Conservation (phyloP, 305 asterid genomes). For the Solanum hybrid region DNA sequence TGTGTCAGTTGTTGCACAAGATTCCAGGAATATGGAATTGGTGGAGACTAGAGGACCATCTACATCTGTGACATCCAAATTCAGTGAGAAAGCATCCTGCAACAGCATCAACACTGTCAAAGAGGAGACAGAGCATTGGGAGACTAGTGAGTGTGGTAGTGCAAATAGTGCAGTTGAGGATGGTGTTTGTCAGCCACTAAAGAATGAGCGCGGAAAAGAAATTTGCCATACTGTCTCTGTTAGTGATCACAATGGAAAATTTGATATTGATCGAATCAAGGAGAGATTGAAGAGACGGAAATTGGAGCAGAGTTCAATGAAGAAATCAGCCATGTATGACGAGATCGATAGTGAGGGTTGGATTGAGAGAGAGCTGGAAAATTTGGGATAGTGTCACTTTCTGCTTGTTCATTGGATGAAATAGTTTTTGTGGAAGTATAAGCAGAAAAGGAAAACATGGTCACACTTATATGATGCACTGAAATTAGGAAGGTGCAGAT, state of each 20-base stretch:
- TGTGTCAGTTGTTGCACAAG: constrained; percentile 6
- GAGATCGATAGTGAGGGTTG: constrained; percentile 36
- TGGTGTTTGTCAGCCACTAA: constrained; percentile 22
- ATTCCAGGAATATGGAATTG: background rate
- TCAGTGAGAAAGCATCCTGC: background rate
- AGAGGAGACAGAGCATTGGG: constrained; percentile 17
- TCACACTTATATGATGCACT: background rate
- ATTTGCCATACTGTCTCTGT: constrained; percentile 15
- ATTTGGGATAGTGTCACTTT: constrained; percentile 22
- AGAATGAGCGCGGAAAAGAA: constrained; percentile 5
- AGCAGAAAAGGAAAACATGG: background rate
- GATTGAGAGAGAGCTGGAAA: constrained; percentile 56
- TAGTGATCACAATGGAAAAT: constrained; percentile 12
- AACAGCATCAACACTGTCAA: background rate
- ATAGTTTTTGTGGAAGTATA: constrained; percentile 4
- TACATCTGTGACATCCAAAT: background rate
- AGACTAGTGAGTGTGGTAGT: constrained; percentile 28
- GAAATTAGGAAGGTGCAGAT: background rate
- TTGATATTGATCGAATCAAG: constrained; percentile 31
- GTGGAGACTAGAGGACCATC: background rate
- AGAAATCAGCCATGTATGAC: constrained; percentile 10
- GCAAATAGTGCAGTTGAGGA: constrained; percentile 37
- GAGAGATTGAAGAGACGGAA: constrained; percentile 40
- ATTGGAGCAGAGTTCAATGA: constrained; percentile 13
- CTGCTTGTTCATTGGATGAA: constrained; percentile 3